Evolutionary conservation across 148 eudicot genomes (phyloP).

Genomic region (Vaccinium myrtillus): DNA sequence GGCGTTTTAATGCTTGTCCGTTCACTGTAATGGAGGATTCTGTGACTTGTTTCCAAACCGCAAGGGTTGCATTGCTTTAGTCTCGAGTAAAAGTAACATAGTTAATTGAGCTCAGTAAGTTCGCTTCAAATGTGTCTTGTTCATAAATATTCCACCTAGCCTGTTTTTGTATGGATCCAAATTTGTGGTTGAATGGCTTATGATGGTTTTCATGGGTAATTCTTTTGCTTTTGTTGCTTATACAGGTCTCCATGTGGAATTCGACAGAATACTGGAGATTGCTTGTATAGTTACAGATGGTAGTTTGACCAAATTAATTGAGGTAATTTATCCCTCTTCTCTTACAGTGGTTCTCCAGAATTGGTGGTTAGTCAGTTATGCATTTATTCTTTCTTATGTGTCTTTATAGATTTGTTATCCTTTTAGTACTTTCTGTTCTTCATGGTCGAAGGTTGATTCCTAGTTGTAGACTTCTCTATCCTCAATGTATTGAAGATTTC

Average conservation of each 20-base stretch:
- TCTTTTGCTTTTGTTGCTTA: slow-evolving; percentile 1
- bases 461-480: background rate
- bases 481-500: background rate
- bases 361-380: background rate
- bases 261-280: slow-evolving; percentile 86
- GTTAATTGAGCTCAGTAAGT: background rate
- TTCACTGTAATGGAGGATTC: too few species aligned
- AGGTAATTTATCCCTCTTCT: slow-evolving; percentile 40
- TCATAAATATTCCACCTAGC: background rate
- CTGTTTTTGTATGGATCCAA: slow-evolving; percentile 3
- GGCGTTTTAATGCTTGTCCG: background rate
- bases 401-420: background rate
- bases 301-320: slow-evolving; percentile 63
- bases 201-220: background rate
- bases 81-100: background rate
- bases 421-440: background rate
- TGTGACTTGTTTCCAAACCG: background rate
- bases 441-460: background rate
- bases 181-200: background rate
- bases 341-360: background rate
- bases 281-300: slow-evolving; percentile 93
- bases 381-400: background rate
- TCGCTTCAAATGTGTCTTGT: slow-evolving; percentile 1
- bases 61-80: background rate
- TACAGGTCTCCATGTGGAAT: slow-evolving; percentile 80